These are phyloP conservation scores for Diaporthe citrichinensis DNA, from an alignment of 2,329 filamentous ascomycete genomes.

Conservation along the genomic window DNA sequence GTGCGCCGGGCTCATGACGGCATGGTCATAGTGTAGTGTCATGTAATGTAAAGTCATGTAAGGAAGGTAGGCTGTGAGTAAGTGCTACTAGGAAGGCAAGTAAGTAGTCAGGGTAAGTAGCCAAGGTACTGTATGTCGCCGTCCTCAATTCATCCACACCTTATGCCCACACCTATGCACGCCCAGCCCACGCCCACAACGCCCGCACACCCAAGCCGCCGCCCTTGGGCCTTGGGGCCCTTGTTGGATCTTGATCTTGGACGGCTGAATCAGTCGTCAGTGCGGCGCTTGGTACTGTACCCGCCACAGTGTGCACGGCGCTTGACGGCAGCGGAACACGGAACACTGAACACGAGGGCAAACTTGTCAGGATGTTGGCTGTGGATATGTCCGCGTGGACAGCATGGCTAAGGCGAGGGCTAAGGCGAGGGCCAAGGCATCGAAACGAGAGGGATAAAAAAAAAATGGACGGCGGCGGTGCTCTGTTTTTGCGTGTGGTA, in stretches of 20 bases:
- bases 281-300: constrained; percentile 24
- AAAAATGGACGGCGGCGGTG: constrained; percentile 25
- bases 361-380: constrained; percentile 15
- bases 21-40: constrained; percentile 8
- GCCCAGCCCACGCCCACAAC: constrained; percentile 1
- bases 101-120: background rate
- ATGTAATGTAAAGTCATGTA: constrained; percentile 9
- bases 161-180: constrained; percentile 14
- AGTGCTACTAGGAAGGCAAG: background rate
- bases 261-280: constrained; percentile 27
- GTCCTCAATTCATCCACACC: constrained; percentile 17
- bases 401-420: constrained; percentile 23
- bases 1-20: constrained; percentile 22
- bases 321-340: background rate
- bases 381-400: constrained; percentile 20
- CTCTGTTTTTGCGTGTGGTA: background rate
- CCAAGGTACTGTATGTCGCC: background rate
- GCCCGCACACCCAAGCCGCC: constrained; percentile 16
- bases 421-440: constrained; percentile 15
- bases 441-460: background rate
- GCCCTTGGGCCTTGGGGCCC: constrained; percentile 1
- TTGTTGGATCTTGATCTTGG: constrained; percentile 15
- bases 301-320: constrained; percentile 23
- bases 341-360: background rate
- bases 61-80: background rate